Evolutionary conservation across 2,329 filamentous ascomycete species (phyloP), one percentile per base, ranked within the genome.

Genomic region (Neofusicoccum kwambonambiense): DNA sequence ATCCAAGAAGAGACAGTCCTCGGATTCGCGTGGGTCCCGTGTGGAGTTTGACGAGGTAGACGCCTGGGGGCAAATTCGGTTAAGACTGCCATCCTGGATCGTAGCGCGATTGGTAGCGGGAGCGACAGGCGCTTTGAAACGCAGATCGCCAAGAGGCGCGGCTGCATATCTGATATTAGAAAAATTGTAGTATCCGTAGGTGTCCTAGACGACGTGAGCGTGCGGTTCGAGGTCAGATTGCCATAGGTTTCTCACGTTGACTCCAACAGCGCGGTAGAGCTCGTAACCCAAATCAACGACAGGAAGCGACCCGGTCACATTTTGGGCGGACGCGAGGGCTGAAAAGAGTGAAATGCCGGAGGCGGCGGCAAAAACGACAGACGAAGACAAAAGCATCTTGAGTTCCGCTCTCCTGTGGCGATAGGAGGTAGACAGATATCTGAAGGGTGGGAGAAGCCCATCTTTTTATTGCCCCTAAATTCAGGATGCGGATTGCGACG

Each of bases 151-250:
- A 3, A 82, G 66, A 1, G 84, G 84, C 13, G 85, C 80, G 37
- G 82, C 81, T 4, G 83, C 85, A 72, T 82, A 87, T 50, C 84
- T 79, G 67, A 87, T 86, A 68, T 87, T 86, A 61, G 75, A 81
- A 74, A 87, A 87, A 67, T 82, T 84, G 72, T 84, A 86, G 67
- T 81, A 76, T 19, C 76, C 72, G 13, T 22, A 22, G 22, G 22
- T 22, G 22, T 22, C 22, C 22, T 22, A 22, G 22, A 22, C 22
- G 22, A 3, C 22, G 22, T 22, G 22, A 22, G 72, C 72, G 0
- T 79, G 74, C 64, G 74, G 70, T 78, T 76, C 52, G 41, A 49
- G 39, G 34, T 13, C 13, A 19, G 42, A 4, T 12, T 27, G 17
- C 13, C 11, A 17, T 19, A 3, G 6, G 41, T 17, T 7, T 1